These are phyloP conservation scores for Penicillium sp. DNA, from an alignment of 2,329 filamentous ascomycete species.

Conservation along the genomic window DNA sequence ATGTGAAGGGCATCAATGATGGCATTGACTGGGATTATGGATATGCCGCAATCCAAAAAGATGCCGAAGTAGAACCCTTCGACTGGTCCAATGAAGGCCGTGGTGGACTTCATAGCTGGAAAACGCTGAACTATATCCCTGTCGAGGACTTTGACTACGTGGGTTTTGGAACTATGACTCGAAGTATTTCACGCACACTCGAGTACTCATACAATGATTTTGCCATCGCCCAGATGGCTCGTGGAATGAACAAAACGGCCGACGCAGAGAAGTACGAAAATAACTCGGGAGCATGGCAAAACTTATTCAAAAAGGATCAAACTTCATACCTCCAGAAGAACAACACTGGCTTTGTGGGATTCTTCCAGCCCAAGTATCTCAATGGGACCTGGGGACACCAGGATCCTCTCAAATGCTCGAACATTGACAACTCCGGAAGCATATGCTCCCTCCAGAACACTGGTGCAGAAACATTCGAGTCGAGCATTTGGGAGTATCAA, in stretches of 20 bases:
- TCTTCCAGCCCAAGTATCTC: conserved; percentile 68
- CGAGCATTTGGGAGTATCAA: conserved; percentile 40
- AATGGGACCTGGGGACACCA: conserved; percentile 72
- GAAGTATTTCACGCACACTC: conserved; percentile 69
- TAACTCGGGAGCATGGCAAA: conserved; percentile 66
- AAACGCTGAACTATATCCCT: conserved; percentile 68
- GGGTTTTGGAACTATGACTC: conserved; percentile 68
- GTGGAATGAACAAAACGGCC: conserved; percentile 52
- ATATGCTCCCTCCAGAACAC: conserved; percentile 36
- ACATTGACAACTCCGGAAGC: conserved; percentile 49
- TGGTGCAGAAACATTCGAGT: conserved; percentile 35
- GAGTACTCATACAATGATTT: conserved; percentile 79
- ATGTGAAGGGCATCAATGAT: conserved; percentile 62
- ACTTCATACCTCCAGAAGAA: conserved; percentile 56
- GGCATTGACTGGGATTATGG: conserved; percentile 67
- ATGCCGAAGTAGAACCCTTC: conserved; percentile 68
- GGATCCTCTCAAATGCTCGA: conserved; percentile 58
- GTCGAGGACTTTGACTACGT: conserved; percentile 66
- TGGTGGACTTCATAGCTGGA: conserved; percentile 71
- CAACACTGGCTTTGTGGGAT: conserved; percentile 68
- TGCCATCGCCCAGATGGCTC: conserved; percentile 63
- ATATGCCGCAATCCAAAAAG: conserved; percentile 68
- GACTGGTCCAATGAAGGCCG: conserved; percentile 70
- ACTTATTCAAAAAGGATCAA: conserved; percentile 65
- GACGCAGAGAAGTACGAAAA: conserved; percentile 61